A percentile compares a stretch with the other conserved stretches of the same genome.
Evolutionary conservation across 305 asterid genomes (phyloP).

Genomic region (Solanum hybrid): DNA sequence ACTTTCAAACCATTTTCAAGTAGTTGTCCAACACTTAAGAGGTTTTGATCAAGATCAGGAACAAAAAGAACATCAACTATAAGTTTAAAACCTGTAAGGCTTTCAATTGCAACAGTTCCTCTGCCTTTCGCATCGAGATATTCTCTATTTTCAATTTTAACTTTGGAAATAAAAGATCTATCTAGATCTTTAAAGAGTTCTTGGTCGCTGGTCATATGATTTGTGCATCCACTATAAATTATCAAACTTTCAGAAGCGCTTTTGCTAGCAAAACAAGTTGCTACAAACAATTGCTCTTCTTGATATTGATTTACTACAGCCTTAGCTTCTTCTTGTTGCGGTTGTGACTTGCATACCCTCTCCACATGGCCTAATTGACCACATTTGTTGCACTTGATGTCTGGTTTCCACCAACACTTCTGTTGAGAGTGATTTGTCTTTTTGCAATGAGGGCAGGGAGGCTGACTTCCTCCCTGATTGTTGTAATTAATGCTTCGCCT

Average conservation of each 20-base stretch:
- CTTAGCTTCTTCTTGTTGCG: background rate
- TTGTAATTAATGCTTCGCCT: background rate
- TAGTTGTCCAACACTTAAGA: background rate
- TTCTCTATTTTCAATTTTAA: background rate
- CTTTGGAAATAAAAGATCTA: background rate
- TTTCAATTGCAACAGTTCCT: background rate
- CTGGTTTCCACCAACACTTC: background rate
- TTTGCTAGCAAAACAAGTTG: background rate
- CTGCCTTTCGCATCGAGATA: background rate
- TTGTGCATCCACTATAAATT: background rate
- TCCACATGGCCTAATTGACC: background rate
- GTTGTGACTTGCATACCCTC: background rate
- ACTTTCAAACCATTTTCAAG: background rate
- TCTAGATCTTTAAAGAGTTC: background rate
- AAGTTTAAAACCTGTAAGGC: background rate
- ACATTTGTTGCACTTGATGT: background rate
- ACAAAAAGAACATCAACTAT: background rate
- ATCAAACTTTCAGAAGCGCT: background rate
- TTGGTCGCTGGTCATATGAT: background rate
- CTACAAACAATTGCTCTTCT: background rate
- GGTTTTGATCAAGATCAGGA: background rate
- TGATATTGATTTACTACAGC: background rate
- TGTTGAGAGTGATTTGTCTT: background rate
- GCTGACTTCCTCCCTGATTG: background rate
- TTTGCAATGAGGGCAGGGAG: background rate